Evolutionary conservation across 192 early-diverging fungal species (phyloP).

Genomic region (Entomortierella parvispora): DNA sequence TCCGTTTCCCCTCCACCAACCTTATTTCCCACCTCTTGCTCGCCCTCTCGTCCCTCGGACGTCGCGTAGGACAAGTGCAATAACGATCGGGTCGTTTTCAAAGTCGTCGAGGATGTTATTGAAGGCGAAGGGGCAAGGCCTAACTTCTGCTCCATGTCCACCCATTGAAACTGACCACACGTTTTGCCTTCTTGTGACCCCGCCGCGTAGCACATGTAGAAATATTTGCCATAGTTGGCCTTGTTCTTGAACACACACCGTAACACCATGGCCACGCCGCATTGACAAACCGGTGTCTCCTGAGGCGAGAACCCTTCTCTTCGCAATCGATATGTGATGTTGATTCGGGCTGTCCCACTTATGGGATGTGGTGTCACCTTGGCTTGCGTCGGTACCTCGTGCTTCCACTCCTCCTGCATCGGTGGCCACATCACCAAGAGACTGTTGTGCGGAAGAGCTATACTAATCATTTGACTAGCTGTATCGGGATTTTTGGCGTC

Average conservation of each 20-base stretch:
- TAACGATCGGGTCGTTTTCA: too few species aligned
- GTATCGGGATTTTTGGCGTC: slow-evolving; percentile 37
- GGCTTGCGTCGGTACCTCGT: slow-evolving; percentile 45
- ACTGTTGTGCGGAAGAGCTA: slow-evolving; percentile 55
- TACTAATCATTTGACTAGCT: slow-evolving; percentile 46
- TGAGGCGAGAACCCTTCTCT: slow-evolving; percentile 48
- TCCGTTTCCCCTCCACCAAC: too few species aligned
- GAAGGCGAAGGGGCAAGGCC: not conserved
- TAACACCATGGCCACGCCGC: slow-evolving; percentile 51
- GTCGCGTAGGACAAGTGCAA: too few species aligned
- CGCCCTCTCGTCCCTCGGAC: too few species aligned
- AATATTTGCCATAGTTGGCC: slow-evolving; percentile 51
- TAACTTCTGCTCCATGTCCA: slow-evolving; percentile 44
- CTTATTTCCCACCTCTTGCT: too few species aligned
- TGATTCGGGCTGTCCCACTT: slow-evolving; percentile 51
- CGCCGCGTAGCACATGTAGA: slow-evolving; percentile 56
- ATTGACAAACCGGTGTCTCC: slow-evolving; percentile 49
- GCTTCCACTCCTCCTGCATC: slow-evolving; percentile 56
- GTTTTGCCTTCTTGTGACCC: slow-evolving; percentile 40
- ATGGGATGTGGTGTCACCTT: slow-evolving; percentile 49
- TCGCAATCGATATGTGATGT: slow-evolving; percentile 52
- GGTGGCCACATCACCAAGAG: slow-evolving; percentile 59
- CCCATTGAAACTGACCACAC: slow-evolving; percentile 53
- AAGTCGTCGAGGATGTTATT: too few species aligned
- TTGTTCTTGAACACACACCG: slow-evolving; percentile 50